A percentile compares a stretch with the other conserved stretches of the same genome.
These are phyloP conservation scores for Trichomonascaceae sp. DNA, from an alignment of 1,139 yeast genomes.

Conservation along the genomic window DNA sequence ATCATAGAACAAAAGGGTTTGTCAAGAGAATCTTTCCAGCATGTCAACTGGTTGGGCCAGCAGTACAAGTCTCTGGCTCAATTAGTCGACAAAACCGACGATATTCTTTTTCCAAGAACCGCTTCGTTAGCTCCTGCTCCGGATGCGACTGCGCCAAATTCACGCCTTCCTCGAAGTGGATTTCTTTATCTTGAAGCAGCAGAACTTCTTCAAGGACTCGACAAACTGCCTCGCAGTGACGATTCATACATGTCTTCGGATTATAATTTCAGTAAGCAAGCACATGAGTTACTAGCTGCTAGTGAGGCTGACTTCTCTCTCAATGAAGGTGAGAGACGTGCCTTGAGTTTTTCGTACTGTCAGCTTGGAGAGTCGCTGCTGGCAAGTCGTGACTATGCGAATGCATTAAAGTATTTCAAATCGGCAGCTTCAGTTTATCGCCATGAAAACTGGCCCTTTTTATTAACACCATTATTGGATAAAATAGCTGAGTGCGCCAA, in stretches of 20 bases:
- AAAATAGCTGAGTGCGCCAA: slow-evolving; percentile 18
- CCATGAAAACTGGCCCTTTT: slow-evolving; percentile 24
- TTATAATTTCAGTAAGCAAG: slow-evolving; percentile 20
- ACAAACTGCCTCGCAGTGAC: background rate
- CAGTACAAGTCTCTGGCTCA: slow-evolving; percentile 55
- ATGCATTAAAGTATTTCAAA: slow-evolving; percentile 33
- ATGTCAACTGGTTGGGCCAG: slow-evolving; percentile 35
- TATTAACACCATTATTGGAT: slow-evolving; percentile 19
- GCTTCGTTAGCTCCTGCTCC: slow-evolving; percentile 30
- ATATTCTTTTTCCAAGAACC: slow-evolving; percentile 37
- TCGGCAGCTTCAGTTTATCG: slow-evolving; percentile 24
- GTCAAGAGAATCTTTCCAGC: slow-evolving; percentile 24
- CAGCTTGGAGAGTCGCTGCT: slow-evolving; percentile 46
- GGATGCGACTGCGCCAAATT: slow-evolving; percentile 26
- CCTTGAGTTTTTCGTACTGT: slow-evolving; percentile 41
- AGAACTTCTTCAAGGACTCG: slow-evolving; percentile 23
- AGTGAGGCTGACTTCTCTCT: slow-evolving; percentile 21
- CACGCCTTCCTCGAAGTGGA: slow-evolving; percentile 44
- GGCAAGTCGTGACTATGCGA: slow-evolving; percentile 30
- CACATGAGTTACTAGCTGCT: slow-evolving; percentile 24
- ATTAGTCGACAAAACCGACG: slow-evolving; percentile 43
- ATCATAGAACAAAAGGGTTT: slow-evolving; percentile 27
- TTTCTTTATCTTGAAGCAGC: slow-evolving; percentile 40
- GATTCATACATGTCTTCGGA: slow-evolving; percentile 10
- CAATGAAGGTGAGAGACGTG: slow-evolving; percentile 21